Conservation (phyloP, 2,329 filamentous ascomycete genomes). For the Metarhizium album region DNA sequence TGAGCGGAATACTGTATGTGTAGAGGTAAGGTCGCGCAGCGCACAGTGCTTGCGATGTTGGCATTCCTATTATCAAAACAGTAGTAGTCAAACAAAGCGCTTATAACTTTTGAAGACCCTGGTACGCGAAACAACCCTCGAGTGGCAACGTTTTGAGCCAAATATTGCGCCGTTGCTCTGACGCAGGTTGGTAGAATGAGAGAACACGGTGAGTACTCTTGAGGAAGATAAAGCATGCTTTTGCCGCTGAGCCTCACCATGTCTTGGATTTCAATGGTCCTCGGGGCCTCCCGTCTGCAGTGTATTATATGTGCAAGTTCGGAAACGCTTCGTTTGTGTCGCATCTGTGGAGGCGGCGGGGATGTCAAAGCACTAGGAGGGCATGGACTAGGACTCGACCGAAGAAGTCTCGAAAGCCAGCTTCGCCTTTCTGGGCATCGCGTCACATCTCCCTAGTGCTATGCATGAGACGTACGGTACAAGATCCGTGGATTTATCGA, state of each 20-base stretch:
- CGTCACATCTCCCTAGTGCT: constrained; percentile 11
- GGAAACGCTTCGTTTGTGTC: constrained; percentile 43
- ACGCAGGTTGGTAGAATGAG: constrained; percentile 54
- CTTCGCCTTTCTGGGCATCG: constrained; percentile 20
- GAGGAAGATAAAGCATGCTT: constrained; percentile 49
- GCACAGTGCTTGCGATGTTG: constrained; percentile 45
- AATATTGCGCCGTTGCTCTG: constrained; percentile 53
- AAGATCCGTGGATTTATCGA: not conserved
- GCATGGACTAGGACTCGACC: constrained; percentile 10
- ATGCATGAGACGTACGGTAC: not conserved
- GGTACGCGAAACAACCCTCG: constrained; percentile 54
- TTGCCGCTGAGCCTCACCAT: constrained; percentile 53
- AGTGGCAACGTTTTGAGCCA: constrained; percentile 44
- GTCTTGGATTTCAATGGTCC: constrained; percentile 41
- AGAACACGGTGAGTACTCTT: constrained; percentile 45
- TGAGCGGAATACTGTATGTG: constrained; percentile 51
- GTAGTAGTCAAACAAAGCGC: constrained; percentile 53
- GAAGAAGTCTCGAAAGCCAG: constrained; percentile 29
- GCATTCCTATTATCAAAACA: constrained; percentile 37
- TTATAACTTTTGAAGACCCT: constrained; percentile 45
- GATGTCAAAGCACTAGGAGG: constrained; percentile 5
- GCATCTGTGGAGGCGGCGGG: constrained; percentile 9
- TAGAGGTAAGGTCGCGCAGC: constrained; percentile 45
- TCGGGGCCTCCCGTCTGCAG: constrained; percentile 32
- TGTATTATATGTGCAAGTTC: constrained; percentile 40